Evolutionary conservation across 177 flowering plant species (phyloP), one percentile per base, ranked within the genome.

Genomic region (Vitis hybrid): DNA sequence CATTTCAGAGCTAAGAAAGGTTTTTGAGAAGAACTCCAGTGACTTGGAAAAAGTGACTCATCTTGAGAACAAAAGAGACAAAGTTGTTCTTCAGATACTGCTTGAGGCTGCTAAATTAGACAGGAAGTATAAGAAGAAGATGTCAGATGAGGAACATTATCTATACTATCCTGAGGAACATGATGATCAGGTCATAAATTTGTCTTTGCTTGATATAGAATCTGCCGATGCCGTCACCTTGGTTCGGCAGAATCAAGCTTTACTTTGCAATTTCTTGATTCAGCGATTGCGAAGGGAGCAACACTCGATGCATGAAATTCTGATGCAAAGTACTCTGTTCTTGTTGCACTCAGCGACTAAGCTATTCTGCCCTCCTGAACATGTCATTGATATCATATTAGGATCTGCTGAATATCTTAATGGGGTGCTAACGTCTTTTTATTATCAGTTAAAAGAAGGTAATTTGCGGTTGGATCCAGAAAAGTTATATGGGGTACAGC

Each of bases 91-190:
- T 62, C 86, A 86, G 71, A 76, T 93, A 72, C 79, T 93, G 69
- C 86, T 93, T 69, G 87, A 93, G 74, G 98, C 98, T 70, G 95
- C 98, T 63, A 82, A 85, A 73, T 75, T 93, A 73, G 98, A 91
- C 71, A 81, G 72, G 71, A 82, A 77, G 26, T 85, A 76, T 76
- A 79, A 73, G 50, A 68, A 50, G 52, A 76, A 63, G 49, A 12
- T 68, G 18, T 75, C 80, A 22, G 71, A 74, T 67, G 83, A 70
- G n/a, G 85, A 77, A 57, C 15, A 39, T 51, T 56, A 66, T 58
- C 59, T 59, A 8, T 81, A 78, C 63, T 68, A 72, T 68, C 64
- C 61, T 70, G 84, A 66, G 77, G 85, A 72, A 64, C 57, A 19
- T 59, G 79, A 77, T 78, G 88, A 79, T 34, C 69, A 79, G 65